Evolutionary conservation across 805 yeast species (phyloP).

Genomic region (Starmerella etchellsii): DNA sequence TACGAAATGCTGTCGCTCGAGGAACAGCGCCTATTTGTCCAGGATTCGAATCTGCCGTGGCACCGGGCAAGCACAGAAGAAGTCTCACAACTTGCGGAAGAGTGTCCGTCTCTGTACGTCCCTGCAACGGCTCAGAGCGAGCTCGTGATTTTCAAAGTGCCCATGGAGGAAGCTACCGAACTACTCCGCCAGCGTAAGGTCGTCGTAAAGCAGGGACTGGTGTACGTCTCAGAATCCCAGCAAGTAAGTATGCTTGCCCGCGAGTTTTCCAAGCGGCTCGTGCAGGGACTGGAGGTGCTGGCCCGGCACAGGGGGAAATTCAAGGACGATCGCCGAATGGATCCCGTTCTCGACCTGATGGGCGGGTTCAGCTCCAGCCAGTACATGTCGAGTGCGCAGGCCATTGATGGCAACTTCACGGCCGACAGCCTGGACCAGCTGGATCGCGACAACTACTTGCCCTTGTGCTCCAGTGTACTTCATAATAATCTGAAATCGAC

Average conservation of each 20-base stretch:
- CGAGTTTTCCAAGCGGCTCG: conserved; percentile 50
- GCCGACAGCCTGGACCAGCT: conserved; percentile 46
- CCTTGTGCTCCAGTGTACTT: conserved; percentile 64
- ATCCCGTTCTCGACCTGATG: conserved; percentile 71
- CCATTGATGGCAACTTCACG: conserved; percentile 34
- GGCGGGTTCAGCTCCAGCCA: conserved; percentile 16
- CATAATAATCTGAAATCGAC: conserved; percentile 45
- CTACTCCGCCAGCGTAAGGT: conserved; percentile 64
- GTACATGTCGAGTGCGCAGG: conserved; percentile 36
- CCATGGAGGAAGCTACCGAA: conserved; percentile 70
- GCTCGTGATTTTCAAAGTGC: conserved; percentile 48
- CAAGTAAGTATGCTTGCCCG: conserved; percentile 57
- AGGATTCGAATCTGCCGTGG: conserved; percentile 56
- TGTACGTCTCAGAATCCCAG: conserved; percentile 71
- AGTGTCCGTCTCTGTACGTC: conserved; percentile 27
- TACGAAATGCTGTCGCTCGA: conserved; percentile 46
- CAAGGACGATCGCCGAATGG: conserved; percentile 81
- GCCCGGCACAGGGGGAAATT: conserved; percentile 68
- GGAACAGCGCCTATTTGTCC: conserved; percentile 64
- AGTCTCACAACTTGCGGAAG: conserved; percentile 38
- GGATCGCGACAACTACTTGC: conserved; percentile 52
- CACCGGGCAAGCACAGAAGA: conserved; percentile 54
- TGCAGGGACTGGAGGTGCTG: conserved; percentile 45
- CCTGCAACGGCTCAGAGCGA: conserved; percentile 33
- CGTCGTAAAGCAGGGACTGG: conserved; percentile 53